Percentiles rank a stretch among this genome's conserved stretches.
These are phyloP conservation scores for Metschnikowia matae DNA, from an alignment of 805 yeast genomes.

Conservation along the genomic window DNA sequence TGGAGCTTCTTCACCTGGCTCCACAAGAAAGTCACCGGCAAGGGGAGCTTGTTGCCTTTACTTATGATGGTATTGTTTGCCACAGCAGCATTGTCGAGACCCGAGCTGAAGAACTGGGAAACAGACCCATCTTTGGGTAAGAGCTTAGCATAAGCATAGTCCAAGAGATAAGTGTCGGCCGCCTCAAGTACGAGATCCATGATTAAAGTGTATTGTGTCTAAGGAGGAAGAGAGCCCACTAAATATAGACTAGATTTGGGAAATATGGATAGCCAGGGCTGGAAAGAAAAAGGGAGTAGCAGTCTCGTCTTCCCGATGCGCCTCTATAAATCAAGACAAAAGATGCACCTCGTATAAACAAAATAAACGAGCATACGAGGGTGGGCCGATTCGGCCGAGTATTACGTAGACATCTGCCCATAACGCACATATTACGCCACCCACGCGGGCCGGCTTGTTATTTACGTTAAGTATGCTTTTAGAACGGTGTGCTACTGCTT, in stretches of 20 bases:
- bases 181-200: slow-evolving; percentile 94
- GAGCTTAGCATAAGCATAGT: slow-evolving; percentile 63
- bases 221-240: background rate
- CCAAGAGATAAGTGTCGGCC: slow-evolving; percentile 69
- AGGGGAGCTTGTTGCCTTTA: slow-evolving; percentile 15
- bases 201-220: background rate
- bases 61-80: slow-evolving; percentile 13
- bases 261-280: background rate
- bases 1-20: slow-evolving; percentile 22
- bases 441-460: no score
- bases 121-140: slow-evolving; percentile 55
- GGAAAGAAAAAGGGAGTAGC: background rate
- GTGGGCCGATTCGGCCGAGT: slow-evolving; percentile 12
- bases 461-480: background rate
- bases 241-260: background rate
- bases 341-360: slow-evolving; percentile 2
- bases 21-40: slow-evolving; percentile 12
- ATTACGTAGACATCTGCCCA: slow-evolving; percentile 3
- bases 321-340: background rate
- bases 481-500: background rate
- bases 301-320: background rate
- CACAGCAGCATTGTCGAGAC: slow-evolving; percentile 11
- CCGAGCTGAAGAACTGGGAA: slow-evolving; percentile 21
- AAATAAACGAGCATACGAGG: slow-evolving; percentile 14
- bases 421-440: slow-evolving; percentile 1